Evolutionary conservation across 495 filamentous ascomycete species (phyloP), one percentile per base, ranked within the genome.

Genomic region (Bryoglossum gracile): DNA sequence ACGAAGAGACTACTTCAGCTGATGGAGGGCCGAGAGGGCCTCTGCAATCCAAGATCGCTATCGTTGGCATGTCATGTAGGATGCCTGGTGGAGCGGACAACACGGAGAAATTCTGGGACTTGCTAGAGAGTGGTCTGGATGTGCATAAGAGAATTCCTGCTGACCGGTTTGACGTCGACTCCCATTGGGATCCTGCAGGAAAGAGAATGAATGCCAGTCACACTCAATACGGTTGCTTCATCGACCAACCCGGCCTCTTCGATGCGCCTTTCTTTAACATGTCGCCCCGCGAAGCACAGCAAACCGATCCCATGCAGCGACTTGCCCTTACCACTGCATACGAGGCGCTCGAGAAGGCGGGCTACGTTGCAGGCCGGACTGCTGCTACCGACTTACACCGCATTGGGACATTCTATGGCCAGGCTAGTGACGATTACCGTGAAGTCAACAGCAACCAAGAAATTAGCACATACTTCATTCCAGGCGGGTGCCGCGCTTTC

Each of bases 251-350:
- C 26, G 61, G 59, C 11, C 54, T 44, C 8, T 77, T 76, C 37
- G 90, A 96, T 47, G 80, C 86, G 24, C 74, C 81, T 0, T 94
- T 95, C 68, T 96, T 96, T 80, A 94, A 89, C 66, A 94, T 96
- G 82, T 95, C 90, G 13, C 89, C 89, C 1, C 84, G 89, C 51
- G 90, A 96, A 68, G 90, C 90, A 4, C 72, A 77, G 36, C 86
- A 94, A 54, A 89, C 87, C 0, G 90, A 95, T 62, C 90, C 90
- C 0, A 89, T 89, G 68, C 89, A 94, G 62, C 77, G 90, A 33
- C 72, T 95, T 58, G 85, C 84, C 0, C 65, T 96, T 26, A 77
- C 82, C 3, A 94, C 86, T 13, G 87, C 87, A 0, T 95, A 94
- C 53, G 89, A 95, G 58, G 90, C 90, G 0, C 73, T 96, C 2